Percentiles rank a stretch among this genome's conserved stretches.
Evolutionary conservation across 2,329 filamentous ascomycete species (phyloP).

Genomic region (Cyphellophora attinorum): DNA sequence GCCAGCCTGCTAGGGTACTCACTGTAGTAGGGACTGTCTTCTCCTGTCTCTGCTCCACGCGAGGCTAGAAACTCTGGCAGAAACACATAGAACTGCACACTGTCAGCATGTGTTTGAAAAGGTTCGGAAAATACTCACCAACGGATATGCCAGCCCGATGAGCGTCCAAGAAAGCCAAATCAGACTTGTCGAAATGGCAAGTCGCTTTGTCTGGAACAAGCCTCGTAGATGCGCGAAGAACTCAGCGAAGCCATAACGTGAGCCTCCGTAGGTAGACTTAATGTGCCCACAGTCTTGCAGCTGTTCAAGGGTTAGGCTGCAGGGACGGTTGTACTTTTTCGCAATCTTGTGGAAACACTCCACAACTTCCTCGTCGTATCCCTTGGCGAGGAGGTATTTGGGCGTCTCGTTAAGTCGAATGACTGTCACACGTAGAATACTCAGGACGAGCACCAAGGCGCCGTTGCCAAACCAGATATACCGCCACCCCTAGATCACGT

Average conservation of each 20-base stretch:
- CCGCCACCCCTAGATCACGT: conserved; percentile 64
- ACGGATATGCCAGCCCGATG: conserved; percentile 48
- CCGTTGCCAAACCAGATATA: conserved; percentile 64
- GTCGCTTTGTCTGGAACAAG: conserved; percentile 55
- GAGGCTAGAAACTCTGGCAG: conserved; percentile 37
- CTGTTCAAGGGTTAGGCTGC: conserved; percentile 40
- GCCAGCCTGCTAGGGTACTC: no score
- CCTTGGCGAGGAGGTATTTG: conserved; percentile 68
- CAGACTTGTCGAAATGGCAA: conserved; percentile 42
- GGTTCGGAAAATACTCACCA: background rate
- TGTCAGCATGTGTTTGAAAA: conserved; percentile 38
- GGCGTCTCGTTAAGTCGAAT: conserved; percentile 68
- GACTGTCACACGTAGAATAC: conserved; percentile 53
- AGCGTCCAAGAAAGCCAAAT: conserved; percentile 68
- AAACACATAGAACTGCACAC: conserved; percentile 61
- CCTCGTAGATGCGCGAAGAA: conserved; percentile 47
- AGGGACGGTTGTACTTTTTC: conserved; percentile 42
- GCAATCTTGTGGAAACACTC: conserved; percentile 51
- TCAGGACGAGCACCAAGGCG: conserved; percentile 61
- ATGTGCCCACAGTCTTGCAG: conserved; percentile 36
- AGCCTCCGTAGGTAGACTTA: conserved; percentile 26
- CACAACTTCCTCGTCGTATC: conserved; percentile 59
- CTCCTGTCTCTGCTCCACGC: conserved; percentile 59
- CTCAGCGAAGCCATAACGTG: conserved; percentile 10
- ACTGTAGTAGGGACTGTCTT: conserved; percentile 63